Base-by-base conservation (phyloP, 2,329 filamentous ascomycete species). In the Helotiales sp. region DNA sequence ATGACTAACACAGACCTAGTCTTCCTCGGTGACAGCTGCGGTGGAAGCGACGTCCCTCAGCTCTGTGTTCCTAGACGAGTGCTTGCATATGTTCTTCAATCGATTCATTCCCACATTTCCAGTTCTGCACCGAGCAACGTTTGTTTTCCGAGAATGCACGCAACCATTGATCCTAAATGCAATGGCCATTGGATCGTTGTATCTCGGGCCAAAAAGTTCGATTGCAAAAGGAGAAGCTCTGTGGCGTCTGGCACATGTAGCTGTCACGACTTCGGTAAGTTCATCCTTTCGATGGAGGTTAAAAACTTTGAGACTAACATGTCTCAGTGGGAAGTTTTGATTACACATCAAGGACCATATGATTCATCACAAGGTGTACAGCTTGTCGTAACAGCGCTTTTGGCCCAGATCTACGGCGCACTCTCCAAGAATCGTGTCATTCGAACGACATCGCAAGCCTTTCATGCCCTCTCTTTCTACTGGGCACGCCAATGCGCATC, bases 401-500 rank as follows among this genome's bases (percentile, higher is more conserved):
- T 78, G 15, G 72, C 74, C 7, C 76, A 78, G 59, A 68, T 76
- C 12, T 78, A 78, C 52, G 76, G 74, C 17, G 71, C 72, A 6
- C 59, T 78, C 5, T 77, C 76, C 8, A 76, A 61, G 38, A 77
- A 76, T 48, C 66, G 73, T 31, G 68, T 68, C 1, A 74, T 78
- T 40, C 71, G 76, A 12, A 76, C 72, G 1, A 77, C 75, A 29
- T 76, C 73, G 55, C 75, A 77, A 53, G 72, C 75, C 1, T 77
- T 77, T 54, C 76, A 76, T 33, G 74, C 73, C 1, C 68, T 78
- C 0, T 74, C 73, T 2, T 77, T 78, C 62, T 73, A 74, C 55
- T 78, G 76, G 76, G 76, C 76, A 30, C 70, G 75, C 27, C 74
- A 77, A 52, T 77, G 74, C 52, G 75, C 75, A 76, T 77, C 72